Evolutionary conservation across 2,329 filamentous ascomycete species (phyloP), one percentile per base, ranked within the genome.

Genomic region (Sporothrix mexicana): DNA sequence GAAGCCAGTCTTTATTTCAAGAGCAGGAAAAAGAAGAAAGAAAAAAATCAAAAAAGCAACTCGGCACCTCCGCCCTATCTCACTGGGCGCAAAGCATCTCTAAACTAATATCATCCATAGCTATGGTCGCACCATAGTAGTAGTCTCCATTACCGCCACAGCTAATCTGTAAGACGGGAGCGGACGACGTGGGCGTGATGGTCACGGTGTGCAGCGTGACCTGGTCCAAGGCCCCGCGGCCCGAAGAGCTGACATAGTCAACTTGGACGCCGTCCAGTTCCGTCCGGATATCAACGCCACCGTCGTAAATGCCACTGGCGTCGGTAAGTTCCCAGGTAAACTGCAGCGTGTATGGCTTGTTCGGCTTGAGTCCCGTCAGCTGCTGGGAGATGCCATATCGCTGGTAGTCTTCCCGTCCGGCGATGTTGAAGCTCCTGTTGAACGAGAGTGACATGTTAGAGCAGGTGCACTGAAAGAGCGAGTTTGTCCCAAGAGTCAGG

Each of bases 281-380:
- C 12, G 20, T 47, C 20, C 3, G 10, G 41, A 47, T 25, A 47
- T 45, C 61, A 17, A 66, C 41, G 20, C 61, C 61, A 23, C 61
- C 61, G 6, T 47, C 61, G 43, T 66, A 47, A 9, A 66, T 47
- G 43, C 41, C 61, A 7, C 41, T 47, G 41, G 41, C n/a, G n/a
- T 25, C 41, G 13, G 61, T 66, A 1, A 66, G n/a, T 15, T 66
- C 61, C 9, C 23, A 66, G 61, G 61, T 47, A 17, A 15, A 66
- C 41, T 47, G 41, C 61, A 66, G 41, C n/a, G 61, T 25, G 41
- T 66, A 66, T 3, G n/a, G 61, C 61, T 45, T 41, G 41, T 49
- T 66, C 1, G 61, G 61, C n/a, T 15, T 47, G 61, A 66, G 41
- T 5, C 61, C 61, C 36, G 61, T 47, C 41, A 64, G 41, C 61